Percentiles rank a stretch among this genome's conserved stretches.
Conservation (phyloP, 2,329 filamentous ascomycete species). For the Clarireedia hainanense region DNA sequence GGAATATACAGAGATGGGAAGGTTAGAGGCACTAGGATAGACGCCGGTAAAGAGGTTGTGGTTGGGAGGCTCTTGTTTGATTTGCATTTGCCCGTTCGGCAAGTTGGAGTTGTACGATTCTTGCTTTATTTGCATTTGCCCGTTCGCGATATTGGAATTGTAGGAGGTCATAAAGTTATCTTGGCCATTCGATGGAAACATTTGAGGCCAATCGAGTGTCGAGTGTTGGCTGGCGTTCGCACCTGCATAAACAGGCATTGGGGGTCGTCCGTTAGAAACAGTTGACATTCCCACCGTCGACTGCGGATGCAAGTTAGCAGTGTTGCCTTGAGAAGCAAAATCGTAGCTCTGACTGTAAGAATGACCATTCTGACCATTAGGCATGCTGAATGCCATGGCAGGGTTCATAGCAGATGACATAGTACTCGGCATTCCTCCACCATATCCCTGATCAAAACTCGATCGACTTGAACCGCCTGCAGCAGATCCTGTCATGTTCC, state of each 20-base stretch:
- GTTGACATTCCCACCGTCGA: constrained; percentile 21
- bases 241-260: constrained; percentile 39
- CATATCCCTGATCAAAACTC: constrained; percentile 47
- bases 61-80: constrained; percentile 48
- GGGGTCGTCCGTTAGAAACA: constrained; percentile 33
- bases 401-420: constrained; percentile 57
- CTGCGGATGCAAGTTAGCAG: constrained; percentile 24
- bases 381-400: constrained; percentile 55
- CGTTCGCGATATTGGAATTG: constrained; percentile 55
- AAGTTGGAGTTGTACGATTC: constrained; percentile 45
- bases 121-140: constrained; percentile 61
- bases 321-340: constrained; percentile 29
- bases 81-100: constrained; percentile 61
- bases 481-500: constrained; percentile 46
- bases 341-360: constrained; percentile 31
- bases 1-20: constrained; percentile 29
- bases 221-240: constrained; percentile 51
- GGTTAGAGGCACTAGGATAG: constrained; percentile 15
- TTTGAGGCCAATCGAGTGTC: constrained; percentile 66
- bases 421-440: constrained; percentile 47
- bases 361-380: constrained; percentile 50
- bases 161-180: constrained; percentile 49
- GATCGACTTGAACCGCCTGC: constrained; percentile 39
- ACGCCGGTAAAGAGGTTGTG: constrained; percentile 46
- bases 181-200: constrained; percentile 68